Base-by-base conservation (phyloP, 441 rosid species). In the Eutrema salsugineum region DNA sequence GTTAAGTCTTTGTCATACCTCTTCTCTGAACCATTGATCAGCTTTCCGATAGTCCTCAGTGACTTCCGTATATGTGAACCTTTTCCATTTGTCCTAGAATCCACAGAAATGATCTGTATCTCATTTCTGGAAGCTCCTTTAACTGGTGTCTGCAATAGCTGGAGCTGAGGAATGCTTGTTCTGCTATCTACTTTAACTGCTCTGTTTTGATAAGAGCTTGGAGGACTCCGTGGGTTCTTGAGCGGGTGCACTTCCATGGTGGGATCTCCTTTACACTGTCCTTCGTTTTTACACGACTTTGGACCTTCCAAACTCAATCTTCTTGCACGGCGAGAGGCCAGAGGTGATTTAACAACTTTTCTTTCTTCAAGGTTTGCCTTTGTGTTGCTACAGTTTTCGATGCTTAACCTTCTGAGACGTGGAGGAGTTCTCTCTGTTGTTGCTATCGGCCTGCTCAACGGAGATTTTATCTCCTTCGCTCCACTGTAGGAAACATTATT, bases 1-100 rank as follows among this genome's bases (percentile, higher is more conserved):
- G 17, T 4, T 12, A 11, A 56, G 27, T 54, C 36, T 40, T 57
- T 49, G n/a, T 32, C 57, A 64, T 76, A 90, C 98, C 96, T 84
- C 82, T 84, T 92, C 66, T 94, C 98, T n/a, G 91, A 83, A 39
- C 96, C 96, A 79, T 81, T 88, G 35, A 92, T 91, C 61, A 95
- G 83, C 77, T 88, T 92, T 71, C 97, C 98, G 5, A 95, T 92
- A 47, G 85, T 89, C 63, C 90, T 83, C 55, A 95, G 78, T 27
- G 98, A 95, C 83, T 88, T 92, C 78, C 96, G 82, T 55, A 92
- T 82, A 39, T 92, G 91, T 66, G 96, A 86, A 49, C 88, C 83
- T 82, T 84, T 91, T 51, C 89, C 91, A 62, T 60, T 84, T 38
- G 87, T 63, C 14, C 16, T 83, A 40, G 88, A 75, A 71, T 80